Evolutionary conservation across 768 basidiomycete species (phyloP).

Genomic region (Mycena crocata): DNA sequence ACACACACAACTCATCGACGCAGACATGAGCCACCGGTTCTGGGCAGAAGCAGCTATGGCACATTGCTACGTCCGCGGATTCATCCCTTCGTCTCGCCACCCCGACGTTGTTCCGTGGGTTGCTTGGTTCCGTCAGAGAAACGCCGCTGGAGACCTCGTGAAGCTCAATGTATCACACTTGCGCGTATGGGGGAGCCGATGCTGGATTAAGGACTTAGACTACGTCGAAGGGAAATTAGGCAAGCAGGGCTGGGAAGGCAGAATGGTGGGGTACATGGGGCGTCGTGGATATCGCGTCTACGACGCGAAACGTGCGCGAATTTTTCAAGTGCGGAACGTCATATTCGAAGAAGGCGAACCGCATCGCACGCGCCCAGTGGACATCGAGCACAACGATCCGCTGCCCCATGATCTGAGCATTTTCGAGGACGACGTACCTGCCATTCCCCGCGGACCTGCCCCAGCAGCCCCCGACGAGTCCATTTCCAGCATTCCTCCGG

Average conservation of each 20-base stretch:
- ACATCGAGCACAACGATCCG: background rate
- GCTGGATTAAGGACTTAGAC: conserved; percentile 26
- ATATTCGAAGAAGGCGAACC: conserved; percentile 22
- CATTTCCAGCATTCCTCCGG: background rate
- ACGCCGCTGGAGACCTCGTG: background rate
- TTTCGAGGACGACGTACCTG: background rate
- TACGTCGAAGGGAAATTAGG: conserved; percentile 26
- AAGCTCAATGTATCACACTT: conserved; percentile 4
- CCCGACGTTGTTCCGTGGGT: conserved; percentile 2
- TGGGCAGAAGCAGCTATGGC: background rate
- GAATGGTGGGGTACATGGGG: conserved; percentile 33
- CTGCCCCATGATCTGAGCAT: background rate
- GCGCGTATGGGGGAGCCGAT: background rate
- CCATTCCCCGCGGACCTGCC: background rate
- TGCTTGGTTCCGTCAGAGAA: conserved; percentile 18
- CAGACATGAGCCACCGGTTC: background rate
- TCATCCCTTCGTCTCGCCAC: conserved; percentile 32
- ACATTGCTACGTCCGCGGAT: conserved; percentile 39
- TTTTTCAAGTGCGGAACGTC: conserved; percentile 26
- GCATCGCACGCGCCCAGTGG: conserved; percentile 6
- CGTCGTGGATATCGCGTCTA: conserved; percentile 26
- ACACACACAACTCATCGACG: conserved; percentile 12
- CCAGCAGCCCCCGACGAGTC: conserved; percentile 16
- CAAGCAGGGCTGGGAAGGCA: conserved; percentile 30
- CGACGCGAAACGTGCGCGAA: conserved; percentile 7